A percentile compares a stretch with the other conserved stretches of the same genome.
phyloP scores from a whole-genome alignment of 2,329 filamentous ascomycete species.

The Fusarium piperis region DNA sequence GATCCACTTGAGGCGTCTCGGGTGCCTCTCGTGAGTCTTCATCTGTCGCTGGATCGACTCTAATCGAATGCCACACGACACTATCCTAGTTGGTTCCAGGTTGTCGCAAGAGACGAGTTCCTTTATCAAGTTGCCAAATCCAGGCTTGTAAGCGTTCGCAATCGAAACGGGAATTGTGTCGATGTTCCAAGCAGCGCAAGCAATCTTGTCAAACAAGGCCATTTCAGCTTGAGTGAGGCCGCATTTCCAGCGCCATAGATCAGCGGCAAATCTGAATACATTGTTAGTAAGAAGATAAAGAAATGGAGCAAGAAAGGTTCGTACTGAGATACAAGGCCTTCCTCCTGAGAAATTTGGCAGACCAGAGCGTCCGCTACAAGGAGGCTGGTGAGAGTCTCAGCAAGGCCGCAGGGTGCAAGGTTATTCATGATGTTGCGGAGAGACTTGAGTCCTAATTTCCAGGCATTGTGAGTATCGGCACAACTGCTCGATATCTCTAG shows the following conservation, averaged over 20 bases:
- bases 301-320: neutral
- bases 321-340: slow-evolving; percentile 19
- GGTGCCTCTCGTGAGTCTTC: slow-evolving; percentile 9
- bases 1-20: neutral
- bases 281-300: neutral
- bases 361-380: slow-evolving; percentile 36
- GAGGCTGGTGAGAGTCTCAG: slow-evolving; percentile 24
- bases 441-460: slow-evolving; percentile 21
- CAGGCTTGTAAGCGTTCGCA: slow-evolving; percentile 9
- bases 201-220: slow-evolving; percentile 38
- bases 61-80: slow-evolving; percentile 22
- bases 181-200: slow-evolving; percentile 34
- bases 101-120: slow-evolving; percentile 32
- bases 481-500: slow-evolving; percentile 11
- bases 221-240: slow-evolving; percentile 25
- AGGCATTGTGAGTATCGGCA: neutral
- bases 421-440: slow-evolving; percentile 31
- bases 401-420: slow-evolving; percentile 10
- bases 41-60: slow-evolving; percentile 26
- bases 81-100: neutral
- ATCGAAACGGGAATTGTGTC: neutral
- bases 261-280: slow-evolving; percentile 36
- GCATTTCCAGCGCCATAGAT: slow-evolving; percentile 41
- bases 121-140: slow-evolving; percentile 37
- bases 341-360: slow-evolving; percentile 10